Percentiles rank a stretch among this genome's conserved stretches.
Conservation (phyloP, 768 basidiomycete genomes). For the Amanita exitialis region DNA sequence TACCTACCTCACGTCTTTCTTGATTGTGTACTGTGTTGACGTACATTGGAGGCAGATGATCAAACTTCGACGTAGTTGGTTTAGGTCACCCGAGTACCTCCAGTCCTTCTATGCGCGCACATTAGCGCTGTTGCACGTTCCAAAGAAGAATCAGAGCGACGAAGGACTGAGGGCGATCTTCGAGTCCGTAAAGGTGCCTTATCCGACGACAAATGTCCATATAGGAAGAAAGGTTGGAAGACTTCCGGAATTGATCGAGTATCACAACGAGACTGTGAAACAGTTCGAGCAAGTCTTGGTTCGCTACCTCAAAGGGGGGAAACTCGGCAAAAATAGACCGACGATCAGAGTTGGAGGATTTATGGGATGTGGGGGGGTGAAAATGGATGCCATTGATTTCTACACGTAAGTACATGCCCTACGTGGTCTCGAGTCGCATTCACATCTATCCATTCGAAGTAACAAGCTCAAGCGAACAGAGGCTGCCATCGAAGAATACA, state of each 20-base stretch:
- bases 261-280: constrained; percentile 89
- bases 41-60: constrained; percentile 74
- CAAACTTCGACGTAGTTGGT: constrained; percentile 74
- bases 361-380: constrained; percentile 75
- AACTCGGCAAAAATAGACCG: constrained; percentile 72
- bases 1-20: constrained; percentile 70
- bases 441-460: constrained; percentile 16
- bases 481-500: constrained; percentile 60
- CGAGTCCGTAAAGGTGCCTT: constrained; percentile 66
- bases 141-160: constrained; percentile 76
- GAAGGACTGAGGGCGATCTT: constrained; percentile 75
- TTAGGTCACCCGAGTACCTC: constrained; percentile 81
- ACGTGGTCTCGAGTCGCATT: not conserved
- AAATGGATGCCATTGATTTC: constrained; percentile 88
- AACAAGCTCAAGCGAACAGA: constrained; percentile 59
- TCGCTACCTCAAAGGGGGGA: constrained; percentile 78
- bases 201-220: constrained; percentile 87
- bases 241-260: constrained; percentile 85
- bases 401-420: constrained; percentile 56
- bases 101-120: constrained; percentile 92
- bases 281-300: constrained; percentile 87
- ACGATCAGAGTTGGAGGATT: constrained; percentile 70
- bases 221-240: constrained; percentile 81
- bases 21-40: constrained; percentile 66
- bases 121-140: constrained; percentile 70